Conservation (phyloP, 1,284 basidiomycete species). For the Xanthoconium separans region DNA sequence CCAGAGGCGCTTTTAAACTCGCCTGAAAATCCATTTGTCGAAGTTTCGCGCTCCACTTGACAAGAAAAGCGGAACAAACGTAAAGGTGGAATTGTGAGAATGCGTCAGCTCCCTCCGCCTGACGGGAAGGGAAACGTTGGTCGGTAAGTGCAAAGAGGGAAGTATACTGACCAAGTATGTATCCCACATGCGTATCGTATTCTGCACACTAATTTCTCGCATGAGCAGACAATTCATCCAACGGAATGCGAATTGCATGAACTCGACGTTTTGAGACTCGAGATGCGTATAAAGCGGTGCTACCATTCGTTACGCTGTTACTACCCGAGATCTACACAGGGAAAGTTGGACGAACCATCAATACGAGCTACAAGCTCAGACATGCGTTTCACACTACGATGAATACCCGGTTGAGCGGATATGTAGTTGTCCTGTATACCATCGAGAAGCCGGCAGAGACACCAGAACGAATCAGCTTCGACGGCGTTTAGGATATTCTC, state of each 20-base stretch:
- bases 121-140: conserved; percentile 3
- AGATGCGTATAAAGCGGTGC: conserved; percentile 83
- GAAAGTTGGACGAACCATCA: conserved; percentile 56
- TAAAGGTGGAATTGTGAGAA: conserved; percentile 97
- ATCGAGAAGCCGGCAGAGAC: conserved; percentile 87
- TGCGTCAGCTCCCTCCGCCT: conserved; percentile 94
- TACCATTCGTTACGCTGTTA: conserved; percentile 30
- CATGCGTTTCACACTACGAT: conserved; percentile 89
- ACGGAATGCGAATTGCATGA: conserved; percentile 97
- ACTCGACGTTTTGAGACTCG: conserved; percentile 89
- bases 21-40: conserved; percentile 97
- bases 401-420: conserved; percentile 91
- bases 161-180: conserved; percentile 81
- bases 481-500: conserved; percentile 72
- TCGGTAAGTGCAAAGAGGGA: background rate
- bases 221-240: conserved; percentile 99
- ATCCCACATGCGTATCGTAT: conserved; percentile 98
- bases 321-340: background rate
- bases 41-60: conserved; percentile 88
- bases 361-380: conserved; percentile 89
- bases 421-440: conserved; percentile 99
- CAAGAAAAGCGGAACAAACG: conserved; percentile 93
- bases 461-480: conserved; percentile 97
- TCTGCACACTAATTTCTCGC: conserved; percentile 93
- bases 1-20: conserved; percentile 6